A percentile compares a stretch with the other conserved stretches of the same genome.
Conservation (phyloP, 805 yeast species). For the Pichia manshurica region DNA sequence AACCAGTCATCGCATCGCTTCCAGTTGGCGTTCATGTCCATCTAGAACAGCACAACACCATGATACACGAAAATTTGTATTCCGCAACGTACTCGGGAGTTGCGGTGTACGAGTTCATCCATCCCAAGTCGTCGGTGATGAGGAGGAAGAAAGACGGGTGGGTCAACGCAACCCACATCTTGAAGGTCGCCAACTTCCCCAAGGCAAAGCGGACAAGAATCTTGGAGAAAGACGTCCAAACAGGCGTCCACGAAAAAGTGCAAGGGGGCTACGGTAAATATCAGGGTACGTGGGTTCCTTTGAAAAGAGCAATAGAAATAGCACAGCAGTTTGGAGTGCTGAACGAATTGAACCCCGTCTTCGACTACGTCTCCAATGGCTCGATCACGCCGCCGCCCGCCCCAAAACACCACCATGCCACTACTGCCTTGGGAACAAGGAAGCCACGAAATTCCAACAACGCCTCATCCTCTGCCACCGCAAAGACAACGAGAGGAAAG, state of each 20-base stretch:
- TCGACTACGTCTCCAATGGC: conserved; percentile 54
- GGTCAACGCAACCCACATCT: conserved; percentile 93
- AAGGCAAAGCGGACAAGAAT: conserved; percentile 91
- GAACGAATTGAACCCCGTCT: conserved; percentile 56
- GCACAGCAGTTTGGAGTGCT: conserved; percentile 62
- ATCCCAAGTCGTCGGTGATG: conserved; percentile 70
- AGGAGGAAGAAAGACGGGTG: conserved; percentile 70
- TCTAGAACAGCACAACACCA: conserved; percentile 1
- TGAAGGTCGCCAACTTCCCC: conserved; percentile 90
- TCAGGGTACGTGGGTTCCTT: conserved; percentile 96
- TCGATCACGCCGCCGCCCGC: conserved; percentile 51
- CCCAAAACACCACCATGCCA: conserved; percentile 62
- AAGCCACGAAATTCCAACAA: conserved; percentile 7
- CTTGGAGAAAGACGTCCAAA: conserved; percentile 88
- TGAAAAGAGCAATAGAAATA: conserved; percentile 63
- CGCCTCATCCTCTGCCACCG: not conserved
- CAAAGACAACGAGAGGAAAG: not conserved
- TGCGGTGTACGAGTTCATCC: conserved; percentile 73
- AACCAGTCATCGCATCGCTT: too few species aligned
- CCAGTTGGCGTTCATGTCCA: too few species aligned
- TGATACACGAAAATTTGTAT: conserved; percentile 37
- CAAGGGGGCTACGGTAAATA: conserved; percentile 97
- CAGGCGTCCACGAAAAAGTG: conserved; percentile 82
- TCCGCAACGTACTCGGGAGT: conserved; percentile 78
- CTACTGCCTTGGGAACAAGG: conserved; percentile 37